Conservation (phyloP, 331 rosid species). For the Erythrophleum ivorense region DNA sequence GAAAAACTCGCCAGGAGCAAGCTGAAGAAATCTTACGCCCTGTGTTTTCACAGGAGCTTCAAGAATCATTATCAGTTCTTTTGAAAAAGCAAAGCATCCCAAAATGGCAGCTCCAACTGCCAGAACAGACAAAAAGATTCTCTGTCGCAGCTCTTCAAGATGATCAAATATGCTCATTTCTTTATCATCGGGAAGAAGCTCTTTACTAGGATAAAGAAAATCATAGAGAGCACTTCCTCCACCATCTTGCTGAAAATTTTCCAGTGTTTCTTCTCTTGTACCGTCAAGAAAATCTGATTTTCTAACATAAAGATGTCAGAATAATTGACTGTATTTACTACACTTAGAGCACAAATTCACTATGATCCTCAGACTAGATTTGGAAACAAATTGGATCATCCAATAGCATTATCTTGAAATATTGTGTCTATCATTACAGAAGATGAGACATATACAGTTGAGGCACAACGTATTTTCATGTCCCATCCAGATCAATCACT, state of each 20-base stretch:
- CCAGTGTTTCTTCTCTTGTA: slow-evolving; percentile 49
- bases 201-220: slow-evolving; percentile 83
- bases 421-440: background rate
- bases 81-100: slow-evolving; percentile 91
- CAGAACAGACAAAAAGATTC: slow-evolving; percentile 77
- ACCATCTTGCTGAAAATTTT: slow-evolving; percentile 47
- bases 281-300: slow-evolving; percentile 45
- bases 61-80: slow-evolving; percentile 75
- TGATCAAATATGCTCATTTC: slow-evolving; percentile 95
- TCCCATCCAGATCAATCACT: background rate
- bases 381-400: background rate
- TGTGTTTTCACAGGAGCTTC: slow-evolving; percentile 91
- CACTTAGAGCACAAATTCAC: background rate
- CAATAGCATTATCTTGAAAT: slow-evolving; percentile 17
- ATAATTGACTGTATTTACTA: slow-evolving; percentile 10
- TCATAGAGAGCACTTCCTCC: slow-evolving; percentile 61
- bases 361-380: background rate
- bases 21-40: slow-evolving; percentile 94
- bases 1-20: slow-evolving; percentile 97
- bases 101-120: slow-evolving; percentile 81
- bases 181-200: slow-evolving; percentile 92
- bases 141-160: slow-evolving; percentile 93
- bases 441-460: background rate
- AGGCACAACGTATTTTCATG: background rate
- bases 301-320: slow-evolving; percentile 35